Conservation (phyloP, 2,329 filamentous ascomycete genomes). For the Ramularia endophylla region DNA sequence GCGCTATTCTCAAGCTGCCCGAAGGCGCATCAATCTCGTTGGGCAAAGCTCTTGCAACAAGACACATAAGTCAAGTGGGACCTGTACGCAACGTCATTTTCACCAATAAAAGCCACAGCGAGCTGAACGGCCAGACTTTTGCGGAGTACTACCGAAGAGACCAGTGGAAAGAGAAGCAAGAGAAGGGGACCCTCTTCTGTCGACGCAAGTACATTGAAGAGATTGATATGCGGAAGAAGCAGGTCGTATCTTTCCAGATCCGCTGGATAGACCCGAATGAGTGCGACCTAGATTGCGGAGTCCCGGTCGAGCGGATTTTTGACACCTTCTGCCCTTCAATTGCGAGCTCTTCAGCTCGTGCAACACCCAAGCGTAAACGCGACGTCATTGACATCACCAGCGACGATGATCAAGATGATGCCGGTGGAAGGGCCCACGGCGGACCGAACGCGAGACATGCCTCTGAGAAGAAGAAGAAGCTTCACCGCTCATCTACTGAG, state of each 20-base stretch:
- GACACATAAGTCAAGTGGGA: conserved; percentile 18
- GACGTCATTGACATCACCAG: conserved; percentile 1
- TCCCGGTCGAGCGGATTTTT: conserved; percentile 1
- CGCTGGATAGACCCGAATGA: background rate
- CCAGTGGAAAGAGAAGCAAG: conserved; percentile 3
- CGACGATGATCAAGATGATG: conserved; percentile 1
- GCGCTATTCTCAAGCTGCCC: conserved; percentile 32
- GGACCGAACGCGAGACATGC: no score
- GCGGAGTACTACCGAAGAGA: background rate
- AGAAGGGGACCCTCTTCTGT: conserved; percentile 38
- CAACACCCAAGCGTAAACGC: conserved; percentile 3
- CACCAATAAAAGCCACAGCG: conserved; percentile 51
- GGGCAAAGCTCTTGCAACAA: conserved; percentile 35
- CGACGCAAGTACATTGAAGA: conserved; percentile 43
- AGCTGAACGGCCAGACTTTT: conserved; percentile 8
- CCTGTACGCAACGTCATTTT: conserved; percentile 26
- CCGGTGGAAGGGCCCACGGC: background rate
- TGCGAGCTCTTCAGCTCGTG: no score
- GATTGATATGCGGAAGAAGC: background rate
- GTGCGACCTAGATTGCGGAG: background rate
- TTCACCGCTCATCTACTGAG: conserved; percentile 35
- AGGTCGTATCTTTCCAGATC: background rate
- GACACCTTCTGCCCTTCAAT: background rate
- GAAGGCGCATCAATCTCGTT: conserved; percentile 35
- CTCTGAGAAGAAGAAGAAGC: background rate